These are phyloP conservation scores for Sphaceloma murrayae DNA, from an alignment of 2,329 filamentous ascomycete genomes.

Conservation along the genomic window DNA sequence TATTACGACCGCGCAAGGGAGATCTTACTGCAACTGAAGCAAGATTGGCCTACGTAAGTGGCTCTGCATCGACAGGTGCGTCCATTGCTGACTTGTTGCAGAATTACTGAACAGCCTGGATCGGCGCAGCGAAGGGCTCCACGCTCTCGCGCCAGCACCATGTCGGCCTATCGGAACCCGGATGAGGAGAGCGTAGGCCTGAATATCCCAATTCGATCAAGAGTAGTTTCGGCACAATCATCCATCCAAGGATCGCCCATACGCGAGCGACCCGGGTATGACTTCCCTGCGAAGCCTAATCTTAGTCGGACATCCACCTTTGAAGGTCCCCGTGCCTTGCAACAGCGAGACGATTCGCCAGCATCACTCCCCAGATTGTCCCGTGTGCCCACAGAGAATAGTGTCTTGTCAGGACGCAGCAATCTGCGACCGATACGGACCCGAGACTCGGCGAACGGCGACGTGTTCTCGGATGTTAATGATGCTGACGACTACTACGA, in stretches of 20 bases:
- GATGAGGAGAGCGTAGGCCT: conserved; percentile 48
- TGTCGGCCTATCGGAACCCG: conserved; percentile 48
- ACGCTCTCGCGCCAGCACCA: conserved; percentile 54
- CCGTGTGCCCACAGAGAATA: conserved; percentile 47
- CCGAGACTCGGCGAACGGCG: conserved; percentile 30
- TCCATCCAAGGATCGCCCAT: conserved; percentile 33
- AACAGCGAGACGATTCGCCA: conserved; percentile 42
- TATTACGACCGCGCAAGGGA: conserved; percentile 89
- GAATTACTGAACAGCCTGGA: conserved; percentile 1
- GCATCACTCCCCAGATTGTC: conserved; percentile 37
- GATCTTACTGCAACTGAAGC: conserved; percentile 60
- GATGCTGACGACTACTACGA: conserved; percentile 42
- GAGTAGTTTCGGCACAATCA: conserved; percentile 30
- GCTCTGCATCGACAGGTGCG: too few species aligned
- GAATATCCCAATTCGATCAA: conserved; percentile 44
- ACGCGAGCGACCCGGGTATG: conserved; percentile 35
- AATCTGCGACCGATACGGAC: conserved; percentile 32
- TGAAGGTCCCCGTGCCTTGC: conserved; percentile 42
- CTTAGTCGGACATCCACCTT: conserved; percentile 46
- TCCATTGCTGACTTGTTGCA: conserved; percentile 19
- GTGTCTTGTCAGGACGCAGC: conserved; percentile 39
- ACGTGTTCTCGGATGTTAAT: conserved; percentile 45
- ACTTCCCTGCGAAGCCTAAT: conserved; percentile 39
- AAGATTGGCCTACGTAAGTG: conserved; percentile 58
- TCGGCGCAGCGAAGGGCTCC: conserved; percentile 32